These are phyloP conservation scores for Cytospora mali DNA, from an alignment of 2,329 filamentous ascomycete genomes.

Conservation along the genomic window DNA sequence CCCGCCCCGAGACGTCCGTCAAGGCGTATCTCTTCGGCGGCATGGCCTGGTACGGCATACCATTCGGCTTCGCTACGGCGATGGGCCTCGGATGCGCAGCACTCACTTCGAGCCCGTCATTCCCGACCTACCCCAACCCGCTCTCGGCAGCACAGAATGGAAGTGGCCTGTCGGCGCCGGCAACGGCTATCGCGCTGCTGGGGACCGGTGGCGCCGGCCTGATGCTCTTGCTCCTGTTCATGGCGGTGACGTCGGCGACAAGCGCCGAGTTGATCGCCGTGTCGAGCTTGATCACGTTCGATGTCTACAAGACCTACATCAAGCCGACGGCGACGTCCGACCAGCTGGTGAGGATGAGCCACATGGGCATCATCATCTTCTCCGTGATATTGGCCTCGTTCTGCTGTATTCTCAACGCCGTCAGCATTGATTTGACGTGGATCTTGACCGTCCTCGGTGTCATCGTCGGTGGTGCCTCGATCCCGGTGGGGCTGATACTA, in stretches of 20 bases:
- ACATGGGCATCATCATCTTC: constrained; percentile 39
- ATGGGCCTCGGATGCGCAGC: constrained; percentile 42
- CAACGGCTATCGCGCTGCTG: constrained; percentile 40
- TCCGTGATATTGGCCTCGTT: constrained; percentile 39
- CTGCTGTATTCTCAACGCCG: constrained; percentile 42
- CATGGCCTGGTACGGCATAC: constrained; percentile 43
- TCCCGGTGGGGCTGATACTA: constrained; percentile 41
- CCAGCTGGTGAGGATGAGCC: constrained; percentile 38
- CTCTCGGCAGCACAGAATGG: constrained; percentile 36
- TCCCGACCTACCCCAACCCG: constrained; percentile 38
- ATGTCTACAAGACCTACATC: constrained; percentile 44
- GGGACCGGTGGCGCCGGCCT: constrained; percentile 40
- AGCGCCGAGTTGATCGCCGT: constrained; percentile 48
- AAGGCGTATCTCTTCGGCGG: constrained; percentile 47
- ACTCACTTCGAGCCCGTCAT: constrained; percentile 32
- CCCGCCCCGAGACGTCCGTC: constrained; percentile 43
- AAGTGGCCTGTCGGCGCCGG: constrained; percentile 38
- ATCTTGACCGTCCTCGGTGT: constrained; percentile 43
- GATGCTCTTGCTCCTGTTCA: constrained; percentile 47
- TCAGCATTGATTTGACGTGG: constrained; percentile 43
- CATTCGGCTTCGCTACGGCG: constrained; percentile 41
- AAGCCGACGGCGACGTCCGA: constrained; percentile 37
- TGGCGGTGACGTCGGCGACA: constrained; percentile 49
- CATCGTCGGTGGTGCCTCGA: constrained; percentile 43
- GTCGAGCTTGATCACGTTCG: constrained; percentile 43